A percentile compares a stretch with the other conserved stretches of the same genome.
Evolutionary conservation across 352 stramenopile genomes (phyloP).

Genomic region (Aphanomyces astaci): DNA sequence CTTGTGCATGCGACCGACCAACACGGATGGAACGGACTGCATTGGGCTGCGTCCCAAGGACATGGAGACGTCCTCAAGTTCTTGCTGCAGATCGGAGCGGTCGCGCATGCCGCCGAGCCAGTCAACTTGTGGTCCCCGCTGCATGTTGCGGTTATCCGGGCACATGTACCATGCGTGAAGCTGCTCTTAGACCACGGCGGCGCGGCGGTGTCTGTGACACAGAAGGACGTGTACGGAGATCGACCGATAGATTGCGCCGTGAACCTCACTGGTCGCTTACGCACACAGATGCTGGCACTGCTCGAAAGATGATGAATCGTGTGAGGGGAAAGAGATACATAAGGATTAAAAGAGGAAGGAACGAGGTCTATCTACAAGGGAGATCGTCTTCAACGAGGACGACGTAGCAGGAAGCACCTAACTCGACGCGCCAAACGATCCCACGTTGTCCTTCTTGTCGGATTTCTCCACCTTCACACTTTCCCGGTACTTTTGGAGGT

Average conservation of each 20-base stretch:
- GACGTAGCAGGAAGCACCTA: constrained; percentile 31
- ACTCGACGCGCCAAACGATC: constrained; percentile 74
- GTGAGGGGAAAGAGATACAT: not conserved
- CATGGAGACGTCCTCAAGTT: constrained; percentile 43
- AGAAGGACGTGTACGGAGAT: constrained; percentile 55
- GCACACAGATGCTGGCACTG: not conserved
- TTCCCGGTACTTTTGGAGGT: constrained; percentile 98
- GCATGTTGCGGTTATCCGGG: constrained; percentile 53
- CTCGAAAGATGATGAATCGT: not conserved
- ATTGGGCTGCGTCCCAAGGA: constrained; percentile 65
- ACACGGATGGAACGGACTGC: constrained; percentile 68
- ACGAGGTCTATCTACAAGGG: not conserved
- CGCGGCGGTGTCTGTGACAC: constrained; percentile 15
- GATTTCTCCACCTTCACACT: constrained; percentile 87
- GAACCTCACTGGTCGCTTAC: not conserved
- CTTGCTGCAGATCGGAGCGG: constrained; percentile 36
- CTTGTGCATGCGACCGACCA: constrained; percentile 53
- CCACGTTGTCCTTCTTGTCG: constrained; percentile 87
- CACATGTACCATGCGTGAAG: constrained; percentile 36
- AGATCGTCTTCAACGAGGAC: not conserved
- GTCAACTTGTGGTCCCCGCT: constrained; percentile 63
- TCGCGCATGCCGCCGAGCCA: constrained; percentile 56
- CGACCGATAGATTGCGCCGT: constrained; percentile 31
- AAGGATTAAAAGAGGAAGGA: not conserved
- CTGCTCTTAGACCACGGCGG: constrained; percentile 42